A percentile compares a stretch with the other conserved stretches of the same genome.
These are phyloP conservation scores for Lactarius deliciosus DNA, from an alignment of 768 basidiomycete genomes.

Conservation along the genomic window DNA sequence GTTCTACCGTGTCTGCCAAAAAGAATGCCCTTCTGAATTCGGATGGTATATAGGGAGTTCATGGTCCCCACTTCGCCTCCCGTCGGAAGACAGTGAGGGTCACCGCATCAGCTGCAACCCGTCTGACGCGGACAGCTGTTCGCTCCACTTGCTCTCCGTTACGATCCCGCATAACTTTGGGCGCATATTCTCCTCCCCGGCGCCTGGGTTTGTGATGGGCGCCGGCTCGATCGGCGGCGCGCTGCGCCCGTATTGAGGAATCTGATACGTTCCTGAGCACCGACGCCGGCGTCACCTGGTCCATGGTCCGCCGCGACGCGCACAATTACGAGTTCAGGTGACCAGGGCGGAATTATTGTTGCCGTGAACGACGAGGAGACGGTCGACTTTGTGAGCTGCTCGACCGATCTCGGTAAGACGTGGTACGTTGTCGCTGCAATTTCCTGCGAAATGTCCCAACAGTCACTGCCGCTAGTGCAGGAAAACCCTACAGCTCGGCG, in stretches of 20 bases:
- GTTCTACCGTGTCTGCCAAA: background rate
- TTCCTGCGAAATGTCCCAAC: background rate
- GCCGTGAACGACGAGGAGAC: slow-evolving; percentile 82
- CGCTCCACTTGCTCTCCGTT: slow-evolving; percentile 91
- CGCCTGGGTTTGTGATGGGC: slow-evolving; percentile 95
- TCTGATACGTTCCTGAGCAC: slow-evolving; percentile 92
- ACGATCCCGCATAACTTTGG: slow-evolving; percentile 92
- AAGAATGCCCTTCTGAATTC: background rate
- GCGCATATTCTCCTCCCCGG: slow-evolving; percentile 90
- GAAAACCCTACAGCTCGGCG: slow-evolving; percentile 66
- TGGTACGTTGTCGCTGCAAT: slow-evolving; percentile 57
- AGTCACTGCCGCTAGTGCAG: slow-evolving; percentile 42
- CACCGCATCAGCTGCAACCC: slow-evolving; percentile 62
- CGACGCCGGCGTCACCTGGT: slow-evolving; percentile 87
- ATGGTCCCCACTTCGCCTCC: slow-evolving; percentile 67
- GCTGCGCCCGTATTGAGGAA: slow-evolving; percentile 70
- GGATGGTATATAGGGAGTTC: slow-evolving; percentile 49
- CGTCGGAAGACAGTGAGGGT: slow-evolving; percentile 58
- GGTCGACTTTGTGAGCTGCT: slow-evolving; percentile 70
- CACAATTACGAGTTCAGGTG: slow-evolving; percentile 98
- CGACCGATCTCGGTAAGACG: slow-evolving; percentile 73
- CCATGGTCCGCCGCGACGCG: slow-evolving; percentile 68
- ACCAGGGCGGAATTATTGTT: slow-evolving; percentile 77
- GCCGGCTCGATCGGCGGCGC: slow-evolving; percentile 81
- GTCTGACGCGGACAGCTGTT: slow-evolving; percentile 58